phyloP scores from a whole-genome alignment of 108 stramenopile genomes.

The Bacterosira constricta region DNA sequence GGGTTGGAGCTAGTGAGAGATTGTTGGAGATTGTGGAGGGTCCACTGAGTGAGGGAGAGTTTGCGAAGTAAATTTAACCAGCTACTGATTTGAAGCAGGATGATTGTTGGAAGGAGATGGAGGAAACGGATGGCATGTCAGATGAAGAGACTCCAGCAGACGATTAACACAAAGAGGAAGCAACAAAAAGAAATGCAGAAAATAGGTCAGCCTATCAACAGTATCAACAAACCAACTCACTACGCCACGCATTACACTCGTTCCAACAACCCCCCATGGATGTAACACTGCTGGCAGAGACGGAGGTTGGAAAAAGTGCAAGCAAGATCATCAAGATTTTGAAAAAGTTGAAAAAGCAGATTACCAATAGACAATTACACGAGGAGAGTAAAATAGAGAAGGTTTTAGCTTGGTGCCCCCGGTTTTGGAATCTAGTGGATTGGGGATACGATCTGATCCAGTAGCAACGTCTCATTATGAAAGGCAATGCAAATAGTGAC shows the following conservation, averaged over 20 bases:
- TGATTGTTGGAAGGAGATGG: too few relatives aligned
- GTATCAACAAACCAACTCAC: not conserved
- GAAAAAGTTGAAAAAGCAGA: slow-evolving; percentile 17
- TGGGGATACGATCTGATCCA: too few relatives aligned
- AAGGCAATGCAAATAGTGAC: too few relatives aligned
- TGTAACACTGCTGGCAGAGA: slow-evolving; percentile 30
- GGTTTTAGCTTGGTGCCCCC: slow-evolving; percentile 6
- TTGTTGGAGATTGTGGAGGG: not conserved
- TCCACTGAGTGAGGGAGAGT: not conserved
- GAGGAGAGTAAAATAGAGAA: slow-evolving; percentile 1
- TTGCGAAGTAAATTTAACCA: not conserved
- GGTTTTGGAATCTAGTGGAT: not conserved
- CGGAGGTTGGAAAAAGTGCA: slow-evolving; percentile 28
- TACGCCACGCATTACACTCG: not conserved
- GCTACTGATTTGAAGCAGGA: too few relatives aligned
- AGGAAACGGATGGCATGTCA: too few relatives aligned
- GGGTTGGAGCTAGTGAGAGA: slow-evolving; percentile 1
- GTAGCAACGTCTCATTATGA: too few relatives aligned
- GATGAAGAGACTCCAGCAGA: not conserved
- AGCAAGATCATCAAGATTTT: slow-evolving; percentile 20
- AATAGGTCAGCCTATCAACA: not conserved
- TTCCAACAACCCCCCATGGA: slow-evolving; percentile 37
- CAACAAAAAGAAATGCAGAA: not conserved
- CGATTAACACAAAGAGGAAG: not conserved
- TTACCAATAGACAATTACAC: not conserved